These are phyloP conservation scores for Paramecium caudatum DNA, from an alignment of 73 alveolate genomes.

Conservation along the genomic window DNA sequence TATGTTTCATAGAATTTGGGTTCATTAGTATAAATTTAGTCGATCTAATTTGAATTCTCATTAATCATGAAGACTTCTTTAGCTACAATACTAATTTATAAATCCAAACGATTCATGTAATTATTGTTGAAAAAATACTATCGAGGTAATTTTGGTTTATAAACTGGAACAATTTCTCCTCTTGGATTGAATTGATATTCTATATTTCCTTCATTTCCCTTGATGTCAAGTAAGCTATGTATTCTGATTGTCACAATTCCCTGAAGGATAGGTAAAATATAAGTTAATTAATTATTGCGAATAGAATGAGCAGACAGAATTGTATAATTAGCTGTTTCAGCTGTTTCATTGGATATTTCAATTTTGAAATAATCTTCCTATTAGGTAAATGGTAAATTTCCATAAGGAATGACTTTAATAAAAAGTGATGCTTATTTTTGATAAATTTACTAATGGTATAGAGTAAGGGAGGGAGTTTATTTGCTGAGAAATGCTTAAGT, in stretches of 20 bases:
- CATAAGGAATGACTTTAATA: background rate
- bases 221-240: background rate
- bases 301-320: background rate
- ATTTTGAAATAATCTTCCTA: background rate
- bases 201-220: background rate
- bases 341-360: conserved; percentile 34
- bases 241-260: conserved; percentile 13
- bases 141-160: background rate
- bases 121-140: background rate
- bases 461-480: background rate
- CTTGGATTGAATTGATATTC: background rate
- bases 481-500: conserved; percentile 8
- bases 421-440: background rate
- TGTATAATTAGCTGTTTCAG: background rate
- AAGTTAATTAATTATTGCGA: background rate
- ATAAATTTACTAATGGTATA: background rate
- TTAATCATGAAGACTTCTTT: background rate
- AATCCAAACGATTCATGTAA: conserved; percentile 2
- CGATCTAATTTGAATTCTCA: conserved; percentile 4
- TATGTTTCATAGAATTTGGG: conserved; percentile 42
- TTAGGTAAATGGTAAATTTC: background rate
- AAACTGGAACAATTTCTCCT: background rate
- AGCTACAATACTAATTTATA: background rate
- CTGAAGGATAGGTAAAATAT: background rate
- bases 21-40: background rate